Conservation (phyloP, 176 grass and related monocot species). For the Carex scoparia region DNA sequence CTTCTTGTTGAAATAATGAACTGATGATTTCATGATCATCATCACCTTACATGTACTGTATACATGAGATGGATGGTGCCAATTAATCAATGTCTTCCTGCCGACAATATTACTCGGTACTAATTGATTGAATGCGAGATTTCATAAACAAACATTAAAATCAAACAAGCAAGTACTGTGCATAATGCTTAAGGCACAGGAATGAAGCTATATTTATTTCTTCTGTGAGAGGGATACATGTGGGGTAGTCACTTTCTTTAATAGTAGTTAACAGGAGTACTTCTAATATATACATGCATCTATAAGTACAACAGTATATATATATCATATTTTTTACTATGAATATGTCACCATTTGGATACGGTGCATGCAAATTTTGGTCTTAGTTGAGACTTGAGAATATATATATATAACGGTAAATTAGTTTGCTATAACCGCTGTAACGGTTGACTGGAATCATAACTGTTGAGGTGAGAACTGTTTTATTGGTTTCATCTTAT, state of each 20-base stretch:
- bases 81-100: constrained; percentile 11
- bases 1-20: too few species aligned
- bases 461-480: too few species aligned
- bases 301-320: background rate
- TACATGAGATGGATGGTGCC: background rate
- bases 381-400: too few species aligned
- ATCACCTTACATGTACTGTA: background rate
- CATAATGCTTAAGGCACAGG: background rate
- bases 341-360: background rate
- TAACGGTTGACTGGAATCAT: too few species aligned
- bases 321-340: background rate
- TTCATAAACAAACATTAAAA: constrained; percentile 21
- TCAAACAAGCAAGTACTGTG: background rate
- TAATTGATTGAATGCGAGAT: background rate
- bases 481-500: too few species aligned
- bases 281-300: background rate
- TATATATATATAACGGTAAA: too few species aligned
- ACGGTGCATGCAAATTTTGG: background rate
- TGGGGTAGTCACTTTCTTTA: background rate
- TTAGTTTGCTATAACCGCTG: too few species aligned
- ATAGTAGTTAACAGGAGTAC: background rate
- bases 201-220: background rate
- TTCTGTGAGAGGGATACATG: background rate
- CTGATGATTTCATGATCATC: background rate
- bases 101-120: constrained; percentile 13